Evolutionary conservation across 495 filamentous ascomycete species (phyloP).

Genomic region (Neurospora pannonica): DNA sequence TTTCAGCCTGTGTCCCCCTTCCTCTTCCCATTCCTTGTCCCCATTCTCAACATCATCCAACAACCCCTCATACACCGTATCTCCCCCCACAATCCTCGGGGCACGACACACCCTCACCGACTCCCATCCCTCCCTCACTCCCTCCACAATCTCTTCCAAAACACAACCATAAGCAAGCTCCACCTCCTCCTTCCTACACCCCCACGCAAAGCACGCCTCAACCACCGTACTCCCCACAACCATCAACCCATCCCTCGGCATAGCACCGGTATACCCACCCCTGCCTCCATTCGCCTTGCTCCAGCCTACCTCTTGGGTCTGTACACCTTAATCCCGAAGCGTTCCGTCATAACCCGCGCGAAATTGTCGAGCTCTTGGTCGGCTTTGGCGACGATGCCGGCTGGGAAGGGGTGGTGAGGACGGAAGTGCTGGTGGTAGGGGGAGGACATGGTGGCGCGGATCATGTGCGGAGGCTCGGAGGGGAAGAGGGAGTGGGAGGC

Average conservation of each 20-base stretch:
- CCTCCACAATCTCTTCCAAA: not conserved
- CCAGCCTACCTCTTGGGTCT: not conserved
- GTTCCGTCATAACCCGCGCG: not conserved
- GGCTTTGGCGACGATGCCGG: not conserved
- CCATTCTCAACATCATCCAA: not conserved
- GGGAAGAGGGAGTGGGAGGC: not conserved
- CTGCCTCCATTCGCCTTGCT: not conserved
- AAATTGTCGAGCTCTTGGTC: not conserved
- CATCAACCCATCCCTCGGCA: slow-evolving; percentile 2
- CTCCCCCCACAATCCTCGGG: not conserved
- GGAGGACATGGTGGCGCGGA: not conserved
- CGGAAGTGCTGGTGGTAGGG: not conserved
- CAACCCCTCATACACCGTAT: not conserved
- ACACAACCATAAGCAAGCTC: not conserved
- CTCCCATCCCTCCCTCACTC: not conserved
- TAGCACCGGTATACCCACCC: not conserved
- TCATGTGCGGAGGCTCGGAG: slow-evolving; percentile 1
- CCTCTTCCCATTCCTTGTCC: not conserved
- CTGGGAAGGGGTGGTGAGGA: not conserved
- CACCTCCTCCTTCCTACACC: not conserved
- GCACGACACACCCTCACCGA: not conserved
- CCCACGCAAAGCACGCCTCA: not conserved
- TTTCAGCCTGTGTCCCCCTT: too few species aligned
- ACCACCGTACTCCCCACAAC: not conserved
- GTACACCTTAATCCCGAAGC: not conserved